Evolutionary conservation across 257 asterid species (phyloP).

Genomic region (Asclepias syriaca): DNA sequence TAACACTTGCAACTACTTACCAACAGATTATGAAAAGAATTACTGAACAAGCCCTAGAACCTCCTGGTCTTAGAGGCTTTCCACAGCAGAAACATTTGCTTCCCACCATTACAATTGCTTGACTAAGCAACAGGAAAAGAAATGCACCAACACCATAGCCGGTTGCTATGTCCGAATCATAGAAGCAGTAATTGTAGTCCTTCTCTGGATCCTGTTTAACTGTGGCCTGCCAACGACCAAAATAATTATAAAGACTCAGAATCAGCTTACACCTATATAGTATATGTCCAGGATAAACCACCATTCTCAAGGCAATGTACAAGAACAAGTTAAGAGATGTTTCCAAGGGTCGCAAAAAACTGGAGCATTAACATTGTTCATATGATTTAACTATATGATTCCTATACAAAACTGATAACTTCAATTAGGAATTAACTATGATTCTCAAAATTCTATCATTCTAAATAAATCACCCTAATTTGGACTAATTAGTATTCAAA

Average conservation of each 20-base stretch:
- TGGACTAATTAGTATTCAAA: not conserved
- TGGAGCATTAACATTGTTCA: not conserved
- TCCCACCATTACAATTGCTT: constrained; percentile 61
- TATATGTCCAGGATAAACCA: not conserved
- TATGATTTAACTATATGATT: not conserved
- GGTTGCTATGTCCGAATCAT: constrained; percentile 78
- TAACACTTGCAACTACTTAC: constrained; percentile 29
- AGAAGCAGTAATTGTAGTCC: constrained; percentile 44
- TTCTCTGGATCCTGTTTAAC: constrained; percentile 33
- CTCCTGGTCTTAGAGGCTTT: constrained; percentile 72
- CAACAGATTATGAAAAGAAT: constrained; percentile 82
- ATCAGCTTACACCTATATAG: not conserved
- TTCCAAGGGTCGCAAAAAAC: not conserved
- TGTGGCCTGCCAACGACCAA: constrained; percentile 39
- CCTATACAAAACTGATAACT: too few relatives aligned
- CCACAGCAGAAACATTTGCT: constrained; percentile 93
- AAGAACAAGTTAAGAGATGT: not conserved
- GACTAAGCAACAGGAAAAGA: constrained; percentile 68
- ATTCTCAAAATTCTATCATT: too few relatives aligned
- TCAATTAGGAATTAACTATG: too few relatives aligned
- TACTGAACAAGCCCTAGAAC: constrained; percentile 86
- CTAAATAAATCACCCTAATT: too few relatives aligned
- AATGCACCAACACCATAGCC: constrained; percentile 91
- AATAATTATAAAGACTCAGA: not conserved
- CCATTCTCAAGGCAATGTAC: not conserved